Base-by-base conservation (phyloP, 371 early-diverging fungal genomes). In the Mortierella sp. region DNA sequence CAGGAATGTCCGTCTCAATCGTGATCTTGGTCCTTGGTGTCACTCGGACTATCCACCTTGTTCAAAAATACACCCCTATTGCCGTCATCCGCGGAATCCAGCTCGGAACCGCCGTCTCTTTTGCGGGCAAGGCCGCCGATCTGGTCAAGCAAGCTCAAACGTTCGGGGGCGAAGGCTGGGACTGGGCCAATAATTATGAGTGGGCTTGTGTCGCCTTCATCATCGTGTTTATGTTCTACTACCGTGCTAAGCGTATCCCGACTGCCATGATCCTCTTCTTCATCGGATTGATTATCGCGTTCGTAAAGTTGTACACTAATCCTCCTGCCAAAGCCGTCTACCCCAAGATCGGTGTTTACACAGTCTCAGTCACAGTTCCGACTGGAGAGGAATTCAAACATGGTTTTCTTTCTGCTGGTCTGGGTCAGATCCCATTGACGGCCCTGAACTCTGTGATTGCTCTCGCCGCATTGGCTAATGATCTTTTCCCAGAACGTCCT, bases 401-500 rank as follows among this genome's bases (percentile, higher is more conserved):
- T 9, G 95, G 94, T 6, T 90, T 95, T 66, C 60, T 91, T 23
- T 89, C 83, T 55, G 96, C 95, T 2, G 91, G 91, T 24, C 75
- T 95, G 19, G 95, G 95, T 12, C 95, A 96, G 84, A 80, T 96
- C 21, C 95, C 97, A 6, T 79, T 96, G 56, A 95, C 95, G 12
- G 71, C 87, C 21, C 82, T 95, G 24, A 75, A 96, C 80, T 95
- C 95, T 17, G 94, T 93, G 6, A 87, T 95, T 63, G 95, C 95
- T 4, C 79, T 94, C n/a, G 86, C 89, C 21, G 87, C 89, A 11
- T 80, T 96, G 21, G 91, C 93, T 28, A 86, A 92, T 57, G 95
- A 95, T 57, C 71, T 96, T 63, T 95, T 93, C 64, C 95, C 95
- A 3, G 84, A 89, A 23, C 80, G 82, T 34, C 82, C 89, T 24